These are phyloP conservation scores for Mikania micrantha DNA, from an alignment of 129 eudicot species.

Conservation along the genomic window DNA sequence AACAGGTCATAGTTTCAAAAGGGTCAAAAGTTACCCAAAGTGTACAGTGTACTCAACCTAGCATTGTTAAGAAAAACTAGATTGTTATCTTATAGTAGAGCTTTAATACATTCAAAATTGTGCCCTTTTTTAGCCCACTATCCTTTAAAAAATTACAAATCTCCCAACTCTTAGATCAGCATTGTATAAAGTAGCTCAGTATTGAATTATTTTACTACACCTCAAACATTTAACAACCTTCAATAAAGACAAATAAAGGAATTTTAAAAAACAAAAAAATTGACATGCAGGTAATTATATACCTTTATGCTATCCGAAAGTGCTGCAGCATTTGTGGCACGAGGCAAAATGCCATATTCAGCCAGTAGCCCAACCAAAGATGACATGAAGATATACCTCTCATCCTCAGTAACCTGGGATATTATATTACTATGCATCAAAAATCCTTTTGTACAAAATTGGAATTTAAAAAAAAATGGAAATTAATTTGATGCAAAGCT, in stretches of 20 bases:
- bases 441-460: not conserved
- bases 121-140: not conserved
- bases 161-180: not conserved
- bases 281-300: not conserved
- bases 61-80: not conserved
- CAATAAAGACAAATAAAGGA: not conserved
- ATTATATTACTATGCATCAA: slow-evolving; percentile 12
- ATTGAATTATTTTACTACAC: not conserved
- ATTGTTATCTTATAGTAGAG: not conserved
- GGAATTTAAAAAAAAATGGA: not conserved
- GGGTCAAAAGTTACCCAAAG: not conserved
- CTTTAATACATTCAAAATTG: not conserved
- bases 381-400: slow-evolving; percentile 74
- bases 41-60: not conserved
- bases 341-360: slow-evolving; percentile 81
- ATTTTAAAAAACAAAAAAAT: not conserved
- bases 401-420: slow-evolving; percentile 77
- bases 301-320: slow-evolving; percentile 79
- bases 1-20: not conserved
- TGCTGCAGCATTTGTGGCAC: slow-evolving; percentile 68
- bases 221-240: not conserved
- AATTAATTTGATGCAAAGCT: slow-evolving; percentile 3
- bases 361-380: slow-evolving; percentile 69
- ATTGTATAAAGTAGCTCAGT: not conserved
- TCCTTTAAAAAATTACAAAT: not conserved